phyloP scores from a whole-genome alignment of 2,329 filamentous ascomycete species.

The Cryphonectria nitschkei region DNA sequence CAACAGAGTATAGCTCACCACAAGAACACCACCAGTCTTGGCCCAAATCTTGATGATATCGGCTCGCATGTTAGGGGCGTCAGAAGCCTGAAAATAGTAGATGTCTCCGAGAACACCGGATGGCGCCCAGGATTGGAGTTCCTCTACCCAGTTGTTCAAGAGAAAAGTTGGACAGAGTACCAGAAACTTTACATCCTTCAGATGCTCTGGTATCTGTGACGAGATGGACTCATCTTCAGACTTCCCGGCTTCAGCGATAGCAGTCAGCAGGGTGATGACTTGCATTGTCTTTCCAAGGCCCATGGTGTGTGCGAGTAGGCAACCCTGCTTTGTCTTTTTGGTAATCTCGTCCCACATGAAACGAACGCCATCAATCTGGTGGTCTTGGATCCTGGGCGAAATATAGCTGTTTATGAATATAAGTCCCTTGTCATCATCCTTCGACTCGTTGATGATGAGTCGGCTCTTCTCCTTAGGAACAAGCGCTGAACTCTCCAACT shows the following conservation, averaged over 20 bases:
- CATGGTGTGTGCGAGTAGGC: constrained; percentile 87
- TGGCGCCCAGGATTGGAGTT: constrained; percentile 73
- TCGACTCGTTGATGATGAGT: constrained; percentile 70
- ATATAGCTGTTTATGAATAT: constrained; percentile 70
- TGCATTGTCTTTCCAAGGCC: constrained; percentile 93
- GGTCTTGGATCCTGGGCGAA: constrained; percentile 69
- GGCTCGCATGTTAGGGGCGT: constrained; percentile 44
- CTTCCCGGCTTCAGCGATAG: constrained; percentile 67
- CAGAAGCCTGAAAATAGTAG: constrained; percentile 55
- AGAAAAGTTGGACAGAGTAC: constrained; percentile 77
- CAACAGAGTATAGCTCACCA: constrained; percentile 77
- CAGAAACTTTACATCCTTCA: constrained; percentile 67
- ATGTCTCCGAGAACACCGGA: constrained; percentile 57
- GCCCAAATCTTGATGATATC: constrained; percentile 62
- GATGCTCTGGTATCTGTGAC: constrained; percentile 68
- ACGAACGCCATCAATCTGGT: constrained; percentile 80
- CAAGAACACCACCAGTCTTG: constrained; percentile 64
- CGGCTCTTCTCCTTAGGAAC: constrained; percentile 50
- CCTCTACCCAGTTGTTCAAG: constrained; percentile 82
- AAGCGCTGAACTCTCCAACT: constrained; percentile 47
- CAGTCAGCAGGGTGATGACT: constrained; percentile 79
- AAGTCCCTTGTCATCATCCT: constrained; percentile 60
- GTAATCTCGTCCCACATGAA: constrained; percentile 90
- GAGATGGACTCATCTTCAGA: constrained; percentile 61
- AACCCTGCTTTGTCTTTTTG: constrained; percentile 69